A percentile compares a stretch with the other conserved stretches of the same genome.
phyloP scores from a whole-genome alignment of 2,329 filamentous ascomycete species.

The Xylariaceae sp. region DNA sequence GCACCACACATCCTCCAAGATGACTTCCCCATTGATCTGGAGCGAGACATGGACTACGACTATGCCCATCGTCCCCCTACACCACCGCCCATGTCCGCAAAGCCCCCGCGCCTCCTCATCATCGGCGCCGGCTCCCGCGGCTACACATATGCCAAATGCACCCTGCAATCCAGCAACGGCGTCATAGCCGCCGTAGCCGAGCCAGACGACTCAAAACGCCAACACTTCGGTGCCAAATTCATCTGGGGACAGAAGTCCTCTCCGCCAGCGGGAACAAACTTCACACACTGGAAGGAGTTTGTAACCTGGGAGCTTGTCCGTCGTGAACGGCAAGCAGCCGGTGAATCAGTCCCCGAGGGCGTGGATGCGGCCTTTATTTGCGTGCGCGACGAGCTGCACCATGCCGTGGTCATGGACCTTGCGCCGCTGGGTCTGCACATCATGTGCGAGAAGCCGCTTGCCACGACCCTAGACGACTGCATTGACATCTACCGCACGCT shows the following conservation, averaged over 20 bases:
- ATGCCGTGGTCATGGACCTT: conserved; percentile 70
- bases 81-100: conserved; percentile 42
- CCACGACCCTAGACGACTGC: conserved; percentile 73
- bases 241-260: conserved; percentile 59
- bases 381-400: conserved; percentile 84
- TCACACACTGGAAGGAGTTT: conserved; percentile 69
- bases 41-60: conserved; percentile 16
- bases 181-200: conserved; percentile 75
- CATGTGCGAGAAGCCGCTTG: conserved; percentile 92
- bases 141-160: conserved; percentile 64
- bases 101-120: conserved; percentile 64
- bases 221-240: conserved; percentile 62
- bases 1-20: conserved; percentile 28
- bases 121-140: conserved; percentile 81
- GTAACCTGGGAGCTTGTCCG: conserved; percentile 64
- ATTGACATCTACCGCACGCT: conserved; percentile 64
- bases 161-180: conserved; percentile 59
- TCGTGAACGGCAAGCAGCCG: conserved; percentile 47
- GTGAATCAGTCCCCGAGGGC: conserved; percentile 46
- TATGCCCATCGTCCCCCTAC: conserved; percentile 33
- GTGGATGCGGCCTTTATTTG: conserved; percentile 59
- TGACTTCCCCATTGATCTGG: conserved; percentile 28
- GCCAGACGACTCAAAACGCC: conserved; percentile 70
- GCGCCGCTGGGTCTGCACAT: conserved; percentile 70
- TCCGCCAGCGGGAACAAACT: conserved; percentile 59